A percentile compares a stretch with the other conserved stretches of the same genome.
Evolutionary conservation across 106 monocot species (phyloP).

Genomic region (Iris macrosiphon): DNA sequence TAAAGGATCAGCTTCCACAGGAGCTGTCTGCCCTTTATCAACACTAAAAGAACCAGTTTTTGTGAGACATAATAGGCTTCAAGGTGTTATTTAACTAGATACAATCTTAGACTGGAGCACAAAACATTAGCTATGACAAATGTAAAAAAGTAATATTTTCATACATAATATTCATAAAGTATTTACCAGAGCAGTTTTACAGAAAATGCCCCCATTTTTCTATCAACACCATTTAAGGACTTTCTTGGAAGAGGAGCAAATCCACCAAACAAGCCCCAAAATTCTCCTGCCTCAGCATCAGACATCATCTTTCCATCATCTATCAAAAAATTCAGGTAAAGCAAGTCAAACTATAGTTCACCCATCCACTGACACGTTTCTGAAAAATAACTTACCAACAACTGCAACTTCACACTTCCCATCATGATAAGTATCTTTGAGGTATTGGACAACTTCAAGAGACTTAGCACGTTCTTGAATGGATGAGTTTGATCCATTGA

Average conservation of each 20-base stretch:
- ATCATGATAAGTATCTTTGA: conserved; percentile 38
- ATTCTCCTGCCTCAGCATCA: conserved; percentile 85
- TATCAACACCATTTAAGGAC: conserved; percentile 26
- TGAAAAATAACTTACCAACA: conserved; percentile 22
- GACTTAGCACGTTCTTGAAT: conserved; percentile 61
- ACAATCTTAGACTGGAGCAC: background rate
- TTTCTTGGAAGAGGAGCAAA: conserved; percentile 90
- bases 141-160: background rate
- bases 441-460: conserved; percentile 45
- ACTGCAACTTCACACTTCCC: conserved; percentile 36
- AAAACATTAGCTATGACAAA: background rate
- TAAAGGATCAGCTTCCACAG: conserved; percentile 34
- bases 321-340: conserved; percentile 7
- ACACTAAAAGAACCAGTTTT: conserved; percentile 37
- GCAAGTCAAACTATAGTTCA: background rate
- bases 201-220: conserved; percentile 15
- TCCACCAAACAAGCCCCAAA: conserved; percentile 87
- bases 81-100: background rate
- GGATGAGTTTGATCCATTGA: conserved; percentile 41
- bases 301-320: conserved; percentile 91
- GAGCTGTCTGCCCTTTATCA: conserved; percentile 33
- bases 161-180: background rate
- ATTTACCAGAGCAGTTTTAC: conserved; percentile 54
- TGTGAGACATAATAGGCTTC: conserved; percentile 9
- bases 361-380: background rate